phyloP scores from a whole-genome alignment of 495 filamentous ascomycete genomes.

The Ramalina intermedia region DNA sequence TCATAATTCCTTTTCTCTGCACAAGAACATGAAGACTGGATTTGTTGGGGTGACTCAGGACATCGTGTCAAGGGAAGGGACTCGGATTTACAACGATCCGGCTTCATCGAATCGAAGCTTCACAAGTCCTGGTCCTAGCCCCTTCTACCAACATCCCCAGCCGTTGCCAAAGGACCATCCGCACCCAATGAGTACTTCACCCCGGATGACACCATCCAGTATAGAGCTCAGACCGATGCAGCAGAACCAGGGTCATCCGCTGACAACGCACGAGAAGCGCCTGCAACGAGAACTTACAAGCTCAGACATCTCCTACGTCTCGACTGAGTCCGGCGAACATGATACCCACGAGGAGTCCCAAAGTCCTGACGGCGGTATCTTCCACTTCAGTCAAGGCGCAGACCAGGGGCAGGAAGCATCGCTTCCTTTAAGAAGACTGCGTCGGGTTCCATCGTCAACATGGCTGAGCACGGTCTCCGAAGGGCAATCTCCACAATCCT shows the following conservation, averaged over 20 bases:
- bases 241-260: background rate
- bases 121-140: background rate
- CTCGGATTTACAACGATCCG: constrained; percentile 10
- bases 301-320: background rate
- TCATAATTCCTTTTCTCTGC: constrained; percentile 8
- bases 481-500: background rate
- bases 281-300: background rate
- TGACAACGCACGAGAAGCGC: background rate
- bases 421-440: background rate
- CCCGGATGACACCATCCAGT: background rate
- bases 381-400: background rate
- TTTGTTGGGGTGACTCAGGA: constrained; percentile 9
- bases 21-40: constrained; percentile 10
- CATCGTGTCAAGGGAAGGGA: constrained; percentile 7
- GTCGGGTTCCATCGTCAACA: constrained; percentile 5
- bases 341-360: background rate
- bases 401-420: background rate
- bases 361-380: background rate
- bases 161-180: constrained; percentile 13
- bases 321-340: background rate
- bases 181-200: constrained; percentile 18
- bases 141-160: constrained; percentile 16
- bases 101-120: background rate
- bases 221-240: background rate
- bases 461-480: constrained; percentile 10